Percentiles rank a stretch among this genome's conserved stretches.
These are phyloP conservation scores for Cladosporium austrohemisphaericum DNA, from an alignment of 2,329 filamentous ascomycete species.

Conservation along the genomic window DNA sequence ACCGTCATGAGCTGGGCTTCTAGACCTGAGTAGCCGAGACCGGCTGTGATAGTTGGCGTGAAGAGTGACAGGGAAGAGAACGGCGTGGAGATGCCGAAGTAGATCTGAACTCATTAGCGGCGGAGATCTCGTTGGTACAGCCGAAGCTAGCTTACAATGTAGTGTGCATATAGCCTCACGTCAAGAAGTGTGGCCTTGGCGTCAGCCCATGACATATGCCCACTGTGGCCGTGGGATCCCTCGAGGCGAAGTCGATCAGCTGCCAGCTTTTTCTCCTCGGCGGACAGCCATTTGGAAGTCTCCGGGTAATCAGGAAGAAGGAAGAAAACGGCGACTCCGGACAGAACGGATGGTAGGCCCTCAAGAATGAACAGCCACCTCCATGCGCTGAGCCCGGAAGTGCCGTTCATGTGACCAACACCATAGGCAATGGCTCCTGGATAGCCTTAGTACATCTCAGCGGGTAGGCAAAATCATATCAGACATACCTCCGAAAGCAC, in stretches of 20 bases:
- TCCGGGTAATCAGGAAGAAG: slow-evolving; percentile 51
- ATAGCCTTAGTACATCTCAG: background rate
- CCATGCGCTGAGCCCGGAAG: slow-evolving; percentile 61
- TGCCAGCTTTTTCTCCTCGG: slow-evolving; percentile 43
- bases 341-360: slow-evolving; percentile 44
- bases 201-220: slow-evolving; percentile 47
- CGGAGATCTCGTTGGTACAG: no score
- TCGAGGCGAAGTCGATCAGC: slow-evolving; percentile 40
- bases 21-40: slow-evolving; percentile 58
- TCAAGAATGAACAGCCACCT: slow-evolving; percentile 65
- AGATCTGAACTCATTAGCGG: no score
- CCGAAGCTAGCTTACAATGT: slow-evolving; percentile 44
- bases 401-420: slow-evolving; percentile 53
- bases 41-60: slow-evolving; percentile 53
- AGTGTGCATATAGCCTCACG: slow-evolving; percentile 52
- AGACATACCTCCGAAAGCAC: slow-evolving; percentile 31
- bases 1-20: slow-evolving; percentile 36
- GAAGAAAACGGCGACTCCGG: slow-evolving; percentile 53
- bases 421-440: slow-evolving; percentile 35
- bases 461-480: no score
- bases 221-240: slow-evolving; percentile 39
- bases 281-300: slow-evolving; percentile 42
- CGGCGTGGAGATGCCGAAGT: slow-evolving; percentile 45
- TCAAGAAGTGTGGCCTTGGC: slow-evolving; percentile 48
- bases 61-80: slow-evolving; percentile 28